phyloP scores from a whole-genome alignment of 257 asterid genomes.

The Schizonepeta tenuifolia region DNA sequence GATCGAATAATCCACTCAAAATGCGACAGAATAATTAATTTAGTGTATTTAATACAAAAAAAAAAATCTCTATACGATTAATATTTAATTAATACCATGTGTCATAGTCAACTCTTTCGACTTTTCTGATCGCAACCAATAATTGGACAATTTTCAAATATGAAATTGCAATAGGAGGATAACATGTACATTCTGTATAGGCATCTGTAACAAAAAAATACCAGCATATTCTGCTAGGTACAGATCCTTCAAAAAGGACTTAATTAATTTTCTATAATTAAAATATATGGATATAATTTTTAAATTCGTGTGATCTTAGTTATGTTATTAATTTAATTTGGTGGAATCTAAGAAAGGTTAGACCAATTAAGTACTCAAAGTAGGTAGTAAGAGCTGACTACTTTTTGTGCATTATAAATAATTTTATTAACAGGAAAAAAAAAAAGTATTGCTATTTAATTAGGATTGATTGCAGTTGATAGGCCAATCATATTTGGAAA shows the following conservation, averaged over 20 bases:
- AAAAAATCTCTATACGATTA: conserved; percentile 8
- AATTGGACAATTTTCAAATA: conserved; percentile 18
- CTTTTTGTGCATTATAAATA: conserved; percentile 14
- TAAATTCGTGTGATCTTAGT: conserved; percentile 21
- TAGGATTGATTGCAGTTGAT: conserved; percentile 24
- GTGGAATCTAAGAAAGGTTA: conserved; percentile 36
- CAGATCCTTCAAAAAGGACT: conserved; percentile 37
- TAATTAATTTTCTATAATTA: conserved; percentile 23
- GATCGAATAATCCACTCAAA: conserved; percentile 15
- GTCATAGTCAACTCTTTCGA: conserved; percentile 47
- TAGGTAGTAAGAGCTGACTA: conserved; percentile 32
- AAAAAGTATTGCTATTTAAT: background rate
- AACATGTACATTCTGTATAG: conserved; percentile 32
- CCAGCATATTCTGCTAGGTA: conserved; percentile 40
- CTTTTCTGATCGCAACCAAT: conserved; percentile 29
- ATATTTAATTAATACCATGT: conserved; percentile 27
- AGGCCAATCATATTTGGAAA: conserved; percentile 45
- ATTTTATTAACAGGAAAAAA: background rate
- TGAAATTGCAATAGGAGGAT: conserved; percentile 26
- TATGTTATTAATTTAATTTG: conserved; percentile 32
- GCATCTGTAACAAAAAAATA: conserved; percentile 21
- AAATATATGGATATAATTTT: conserved; percentile 13
- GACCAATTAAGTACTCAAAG: conserved; percentile 13
- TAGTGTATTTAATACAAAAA: conserved; percentile 5
- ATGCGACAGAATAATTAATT: conserved; percentile 5